Conservation (phyloP, 1,139 yeast species). For the Blastobotrys apis region DNA sequence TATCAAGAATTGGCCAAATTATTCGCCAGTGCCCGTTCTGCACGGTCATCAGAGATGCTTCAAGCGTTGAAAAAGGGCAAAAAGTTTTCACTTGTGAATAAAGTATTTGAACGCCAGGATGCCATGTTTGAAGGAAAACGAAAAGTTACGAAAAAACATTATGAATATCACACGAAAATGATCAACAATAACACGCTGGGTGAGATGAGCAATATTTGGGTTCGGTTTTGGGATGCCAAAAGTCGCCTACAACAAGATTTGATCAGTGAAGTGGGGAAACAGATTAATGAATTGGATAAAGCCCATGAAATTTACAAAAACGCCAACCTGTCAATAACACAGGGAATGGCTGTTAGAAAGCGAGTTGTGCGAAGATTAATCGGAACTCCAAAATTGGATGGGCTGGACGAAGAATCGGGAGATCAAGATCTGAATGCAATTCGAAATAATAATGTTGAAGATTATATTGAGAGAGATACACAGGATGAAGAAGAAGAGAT, state of each 20-base stretch:
- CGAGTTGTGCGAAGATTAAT: conserved; percentile 8
- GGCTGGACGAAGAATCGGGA: conserved; percentile 19
- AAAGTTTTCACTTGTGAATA: conserved; percentile 21
- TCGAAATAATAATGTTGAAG: conserved; percentile 16
- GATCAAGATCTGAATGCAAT: conserved; percentile 22
- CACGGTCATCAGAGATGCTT: conserved; percentile 29
- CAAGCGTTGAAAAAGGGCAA: conserved; percentile 26
- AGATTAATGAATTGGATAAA: conserved; percentile 24
- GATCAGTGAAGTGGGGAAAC: conserved; percentile 19
- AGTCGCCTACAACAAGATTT: conserved; percentile 26
- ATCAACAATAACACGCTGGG: conserved; percentile 26
- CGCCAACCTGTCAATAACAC: conserved; percentile 6
- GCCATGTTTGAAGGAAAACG: conserved; percentile 23
- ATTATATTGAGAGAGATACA: conserved; percentile 5
- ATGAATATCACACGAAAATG: conserved; percentile 25
- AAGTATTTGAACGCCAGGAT: conserved; percentile 24
- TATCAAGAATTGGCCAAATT: conserved; percentile 29
- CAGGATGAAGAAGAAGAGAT: conserved; percentile 7
- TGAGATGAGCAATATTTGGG: conserved; percentile 31
- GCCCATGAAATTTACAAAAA: conserved; percentile 20
- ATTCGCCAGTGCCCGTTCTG: conserved; percentile 30
- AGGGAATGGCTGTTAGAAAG: conserved; percentile 8
- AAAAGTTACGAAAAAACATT: conserved; percentile 18
- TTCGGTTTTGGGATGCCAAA: conserved; percentile 27
- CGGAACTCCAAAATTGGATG: conserved; percentile 14